These are phyloP conservation scores for Suillus luteus DNA, from an alignment of 768 basidiomycete species.

Conservation along the genomic window DNA sequence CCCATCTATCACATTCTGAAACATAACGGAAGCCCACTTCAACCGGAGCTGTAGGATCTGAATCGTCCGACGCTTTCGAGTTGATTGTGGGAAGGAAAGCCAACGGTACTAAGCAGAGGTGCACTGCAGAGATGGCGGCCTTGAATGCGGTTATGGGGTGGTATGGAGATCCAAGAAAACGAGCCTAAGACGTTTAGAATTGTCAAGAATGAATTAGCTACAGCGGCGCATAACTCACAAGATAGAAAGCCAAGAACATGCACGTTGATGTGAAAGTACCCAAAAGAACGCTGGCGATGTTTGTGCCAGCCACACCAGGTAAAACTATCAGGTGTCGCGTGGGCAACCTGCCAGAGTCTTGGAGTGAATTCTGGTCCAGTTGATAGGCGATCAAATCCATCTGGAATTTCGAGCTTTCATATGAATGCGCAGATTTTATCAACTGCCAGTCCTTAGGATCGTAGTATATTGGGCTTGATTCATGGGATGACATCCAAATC, in stretches of 20 bases:
- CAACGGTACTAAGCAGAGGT: constrained; percentile 64
- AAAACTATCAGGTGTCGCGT: constrained; percentile 60
- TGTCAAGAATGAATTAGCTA: constrained; percentile 10
- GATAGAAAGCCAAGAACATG: constrained; percentile 60
- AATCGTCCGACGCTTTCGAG: constrained; percentile 13
- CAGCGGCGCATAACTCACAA: constrained; percentile 46
- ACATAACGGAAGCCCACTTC: constrained; percentile 45
- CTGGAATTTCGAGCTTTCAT: constrained; percentile 76
- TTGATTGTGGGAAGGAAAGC: constrained; percentile 44
- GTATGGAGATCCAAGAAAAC: constrained; percentile 64
- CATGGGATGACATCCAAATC: constrained; percentile 79
- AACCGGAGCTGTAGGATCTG: constrained; percentile 19
- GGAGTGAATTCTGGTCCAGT: constrained; percentile 50
- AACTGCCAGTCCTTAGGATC: constrained; percentile 75
- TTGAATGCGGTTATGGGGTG: constrained; percentile 65
- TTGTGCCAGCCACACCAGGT: constrained; percentile 71
- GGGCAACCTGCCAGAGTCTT: constrained; percentile 20
- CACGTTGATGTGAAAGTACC: constrained; percentile 45
- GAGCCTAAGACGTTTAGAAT: constrained; percentile 48
- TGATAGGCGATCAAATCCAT: constrained; percentile 63
- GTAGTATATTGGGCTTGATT: constrained; percentile 55
- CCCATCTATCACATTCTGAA: constrained; percentile 59
- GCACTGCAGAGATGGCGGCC: constrained; percentile 66
- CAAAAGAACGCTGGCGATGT: constrained; percentile 52
- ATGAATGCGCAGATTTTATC: constrained; percentile 58